Conservation (phyloP, 139 green algal species). For the Chlamydomonas sphaeroides region DNA sequence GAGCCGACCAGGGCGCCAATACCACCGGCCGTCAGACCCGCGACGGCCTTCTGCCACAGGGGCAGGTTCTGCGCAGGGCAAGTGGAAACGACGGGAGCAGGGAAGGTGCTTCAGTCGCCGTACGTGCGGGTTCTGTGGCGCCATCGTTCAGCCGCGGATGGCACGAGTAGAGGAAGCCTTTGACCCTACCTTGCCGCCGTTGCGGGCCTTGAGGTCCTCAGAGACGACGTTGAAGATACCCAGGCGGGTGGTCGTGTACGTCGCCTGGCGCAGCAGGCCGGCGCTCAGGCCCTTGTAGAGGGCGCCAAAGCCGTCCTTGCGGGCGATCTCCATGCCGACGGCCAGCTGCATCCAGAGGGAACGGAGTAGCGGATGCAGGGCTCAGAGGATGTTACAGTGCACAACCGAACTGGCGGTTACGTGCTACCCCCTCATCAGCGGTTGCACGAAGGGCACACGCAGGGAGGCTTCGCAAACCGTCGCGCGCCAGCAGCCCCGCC, state of each 20-base stretch:
- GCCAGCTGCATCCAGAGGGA: conserved; percentile 60
- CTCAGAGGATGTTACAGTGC: too few species aligned
- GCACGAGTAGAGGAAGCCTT: too few species aligned
- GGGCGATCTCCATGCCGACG: conserved; percentile 77
- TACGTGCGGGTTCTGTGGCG: too few species aligned
- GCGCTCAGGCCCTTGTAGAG: conserved; percentile 96
- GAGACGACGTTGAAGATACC: conserved; percentile 87
- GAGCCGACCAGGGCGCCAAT: conserved; percentile 95
- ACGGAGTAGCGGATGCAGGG: too few species aligned
- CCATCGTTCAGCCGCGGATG: too few species aligned
- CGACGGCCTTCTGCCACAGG: conserved; percentile 87
- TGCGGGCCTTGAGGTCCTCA: conserved; percentile 50
- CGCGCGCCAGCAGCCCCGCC: too few species aligned
- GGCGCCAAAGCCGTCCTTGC: conserved; percentile 77
- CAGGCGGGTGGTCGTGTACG: conserved; percentile 98
- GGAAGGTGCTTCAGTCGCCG: too few species aligned
- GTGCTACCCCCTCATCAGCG: too few species aligned
- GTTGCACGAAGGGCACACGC: too few species aligned
- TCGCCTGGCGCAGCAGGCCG: conserved; percentile 96
- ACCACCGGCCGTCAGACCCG: conserved; percentile 91
- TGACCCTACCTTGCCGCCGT: conserved; percentile 52
- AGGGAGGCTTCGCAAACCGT: too few species aligned
- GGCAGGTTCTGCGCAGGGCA: conserved; percentile 72
- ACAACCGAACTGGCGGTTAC: too few species aligned
- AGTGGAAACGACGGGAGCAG: too few species aligned